Evolutionary conservation across 441 rosid species (phyloP).

Genomic region (Erodium texanum): DNA sequence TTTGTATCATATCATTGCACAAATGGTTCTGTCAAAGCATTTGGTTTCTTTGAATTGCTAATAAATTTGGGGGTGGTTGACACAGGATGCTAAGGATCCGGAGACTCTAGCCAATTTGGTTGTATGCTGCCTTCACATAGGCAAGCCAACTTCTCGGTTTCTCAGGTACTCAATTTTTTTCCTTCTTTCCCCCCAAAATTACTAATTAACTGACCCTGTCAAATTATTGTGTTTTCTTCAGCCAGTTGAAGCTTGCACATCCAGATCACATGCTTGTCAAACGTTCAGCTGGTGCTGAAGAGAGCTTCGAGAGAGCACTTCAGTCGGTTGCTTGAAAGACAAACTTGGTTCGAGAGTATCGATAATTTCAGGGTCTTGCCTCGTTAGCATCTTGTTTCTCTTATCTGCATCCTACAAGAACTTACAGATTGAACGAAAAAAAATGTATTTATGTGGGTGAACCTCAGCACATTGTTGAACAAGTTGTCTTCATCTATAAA

Average conservation of each 20-base stretch:
- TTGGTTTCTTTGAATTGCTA: too few species aligned
- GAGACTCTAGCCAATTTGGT: conserved; percentile 85
- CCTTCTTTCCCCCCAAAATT: neutral
- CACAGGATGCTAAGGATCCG: conserved; percentile 86
- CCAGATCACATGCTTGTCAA: conserved; percentile 65
- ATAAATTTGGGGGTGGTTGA: conserved; percentile 11
- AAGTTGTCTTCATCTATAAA: neutral
- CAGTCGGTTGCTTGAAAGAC: conserved; percentile 55
- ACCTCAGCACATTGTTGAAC: neutral
- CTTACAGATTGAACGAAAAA: too few species aligned
- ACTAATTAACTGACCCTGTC: neutral
- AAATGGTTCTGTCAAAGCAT: neutral
- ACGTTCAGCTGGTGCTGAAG: conserved; percentile 62
- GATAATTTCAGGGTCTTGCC: neutral
- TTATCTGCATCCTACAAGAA: too few species aligned
- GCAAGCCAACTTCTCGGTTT: conserved; percentile 74
- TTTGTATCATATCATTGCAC: neutral
- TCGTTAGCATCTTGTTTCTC: neutral
- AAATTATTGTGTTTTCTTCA: conserved; percentile 31
- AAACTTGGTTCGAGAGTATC: neutral
- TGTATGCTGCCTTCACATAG: conserved; percentile 85
- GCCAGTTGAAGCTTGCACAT: conserved; percentile 83
- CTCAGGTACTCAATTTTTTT: conserved; percentile 39
- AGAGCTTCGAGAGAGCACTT: conserved; percentile 75
- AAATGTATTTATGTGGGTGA: too few species aligned